A percentile compares a stretch with the other conserved stretches of the same genome.
phyloP scores from a whole-genome alignment of 805 yeast species.

The Metschnikowia koreensis region DNA sequence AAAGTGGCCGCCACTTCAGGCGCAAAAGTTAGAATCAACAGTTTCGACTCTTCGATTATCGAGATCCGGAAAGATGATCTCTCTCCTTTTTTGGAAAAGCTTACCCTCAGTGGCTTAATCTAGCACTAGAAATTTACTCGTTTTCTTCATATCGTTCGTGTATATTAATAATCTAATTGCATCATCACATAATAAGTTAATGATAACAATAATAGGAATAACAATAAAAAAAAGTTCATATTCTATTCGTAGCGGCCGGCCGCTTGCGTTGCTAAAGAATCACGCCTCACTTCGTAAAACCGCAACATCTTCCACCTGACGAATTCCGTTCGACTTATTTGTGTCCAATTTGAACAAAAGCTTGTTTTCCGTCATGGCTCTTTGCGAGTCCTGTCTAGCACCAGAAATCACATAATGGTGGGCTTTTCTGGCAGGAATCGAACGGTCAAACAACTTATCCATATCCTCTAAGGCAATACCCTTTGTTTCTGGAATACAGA shows the following conservation, averaged over 20 bases:
- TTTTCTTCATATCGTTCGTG: background rate
- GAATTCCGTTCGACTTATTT: constrained; percentile 18
- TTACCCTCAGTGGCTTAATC: constrained; percentile 67
- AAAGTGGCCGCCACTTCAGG: constrained; percentile 80
- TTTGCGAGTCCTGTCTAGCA: constrained; percentile 18
- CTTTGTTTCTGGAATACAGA: constrained; percentile 38
- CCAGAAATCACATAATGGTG: constrained; percentile 20
- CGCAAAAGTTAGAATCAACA: constrained; percentile 87
- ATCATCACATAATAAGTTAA: background rate
- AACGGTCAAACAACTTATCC: constrained; percentile 27
- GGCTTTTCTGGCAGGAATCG: constrained; percentile 23
- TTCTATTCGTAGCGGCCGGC: background rate
- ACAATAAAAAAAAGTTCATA: background rate
- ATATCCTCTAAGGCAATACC: constrained; percentile 36
- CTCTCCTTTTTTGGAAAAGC: constrained; percentile 78
- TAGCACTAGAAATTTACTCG: constrained; percentile 9
- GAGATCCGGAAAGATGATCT: constrained; percentile 87
- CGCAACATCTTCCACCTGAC: constrained; percentile 19
- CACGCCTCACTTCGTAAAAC: background rate
- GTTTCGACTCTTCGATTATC: constrained; percentile 91
- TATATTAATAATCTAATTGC: background rate
- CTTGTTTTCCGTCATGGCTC: constrained; percentile 14
- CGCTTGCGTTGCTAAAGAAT: background rate
- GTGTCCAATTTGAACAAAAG: constrained; percentile 23
- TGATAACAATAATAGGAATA: too few species aligned